Base-by-base conservation (phyloP, 2,329 filamentous ascomycete genomes). In the Aspergillus costaricaensis region DNA sequence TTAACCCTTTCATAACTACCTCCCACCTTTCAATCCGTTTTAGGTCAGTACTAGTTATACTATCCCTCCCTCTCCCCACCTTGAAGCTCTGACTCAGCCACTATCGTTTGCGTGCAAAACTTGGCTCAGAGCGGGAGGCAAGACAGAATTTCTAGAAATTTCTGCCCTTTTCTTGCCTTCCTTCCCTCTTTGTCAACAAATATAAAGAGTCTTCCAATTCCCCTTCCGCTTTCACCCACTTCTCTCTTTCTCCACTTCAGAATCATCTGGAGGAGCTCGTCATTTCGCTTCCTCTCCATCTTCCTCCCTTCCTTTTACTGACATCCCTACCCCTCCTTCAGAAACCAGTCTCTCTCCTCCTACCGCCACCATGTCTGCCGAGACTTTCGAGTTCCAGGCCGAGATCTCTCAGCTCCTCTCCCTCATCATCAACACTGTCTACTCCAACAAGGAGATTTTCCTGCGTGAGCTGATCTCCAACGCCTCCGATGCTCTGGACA, bases 361-460 rank as follows among this genome's bases (percentile, higher is more conserved):
- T 52, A 64, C 68, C 66, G 60, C 68, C 71, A 91, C 79, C 80
- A 96, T 96, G 91, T 82, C 92, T 81, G 74, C 79, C 70, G 93
- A 98, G 86, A 97, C 93, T 72, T 99, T 99, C 85, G 94, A 98
- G 90, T 99, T 98, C 86, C 95, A 99, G 90, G 95, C 95, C 90
- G 95, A 99, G 91, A 99, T 99, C 80, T 98, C 94, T 91, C 95
- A 99, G 91, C 91, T 99, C 70, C 91, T 99, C 79, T 92, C 90
- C 72, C 91, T 99, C 80, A 99, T 99, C 84, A 99, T 99, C 88
- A 99, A 99, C 91, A 98, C 95, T 70, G 95, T 99, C 85, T 99
- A 98, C 88, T 97, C 93, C 74, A 99, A 99, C 90, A 99, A 99
- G 88, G 95, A 98, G 85, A 98, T 99, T 80, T 99, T 99, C 89